Base-by-base conservation (phyloP, 139 green algal genomes). In the Eudorina sp. region DNA sequence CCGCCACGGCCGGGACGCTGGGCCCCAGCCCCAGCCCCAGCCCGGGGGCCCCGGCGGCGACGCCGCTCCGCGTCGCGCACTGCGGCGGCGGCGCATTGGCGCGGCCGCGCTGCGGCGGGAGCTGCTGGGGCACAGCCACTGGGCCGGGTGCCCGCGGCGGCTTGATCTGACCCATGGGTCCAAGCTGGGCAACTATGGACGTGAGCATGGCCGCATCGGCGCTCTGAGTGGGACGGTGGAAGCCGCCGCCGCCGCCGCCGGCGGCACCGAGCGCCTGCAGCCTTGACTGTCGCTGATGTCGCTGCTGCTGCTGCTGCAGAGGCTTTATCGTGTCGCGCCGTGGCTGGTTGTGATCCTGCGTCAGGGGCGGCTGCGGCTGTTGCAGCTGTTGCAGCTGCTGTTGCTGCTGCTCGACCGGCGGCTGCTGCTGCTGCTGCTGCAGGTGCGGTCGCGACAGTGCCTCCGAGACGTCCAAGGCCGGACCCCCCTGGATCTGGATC, bases 191-290 rank as follows among this genome's bases (percentile, higher is more conserved):
- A 41, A 40, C 41, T 5, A 86, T 18, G 11, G 3, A n/a, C 62
- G 78, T 68, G 25, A 70, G 21, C 8, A 25, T 73, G 0, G 68
- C 46, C 1, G 68, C 66, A 51, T 88, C 83, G 14, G 83, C 83
- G 83, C 83, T 88, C 68, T 88, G 83, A 25, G 83, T 88, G 48
- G 66, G 34, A 2, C 83, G 83, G 66, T 88, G 83, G 40, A 43
- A 43, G 41, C 72, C 72, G 45, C 4, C 72, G n/a, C 43, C 41
- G 23, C 41, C 48, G 29, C 25, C n/a, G 76, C 41, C 76, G 51
- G 16, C 31, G 51, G 27, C 34, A 36, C 9, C 38, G 4, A 38
- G n/a, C 38, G 16, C 40, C 69, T 77, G 69, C 18, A 4, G 69
- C 18, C 40, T n/a, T 21, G 23, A 6, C n/a, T 13, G 58, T n/a